phyloP scores from a whole-genome alignment of 495 filamentous ascomycete species.

The Aspergillus sclerotiicarbonarius region DNA sequence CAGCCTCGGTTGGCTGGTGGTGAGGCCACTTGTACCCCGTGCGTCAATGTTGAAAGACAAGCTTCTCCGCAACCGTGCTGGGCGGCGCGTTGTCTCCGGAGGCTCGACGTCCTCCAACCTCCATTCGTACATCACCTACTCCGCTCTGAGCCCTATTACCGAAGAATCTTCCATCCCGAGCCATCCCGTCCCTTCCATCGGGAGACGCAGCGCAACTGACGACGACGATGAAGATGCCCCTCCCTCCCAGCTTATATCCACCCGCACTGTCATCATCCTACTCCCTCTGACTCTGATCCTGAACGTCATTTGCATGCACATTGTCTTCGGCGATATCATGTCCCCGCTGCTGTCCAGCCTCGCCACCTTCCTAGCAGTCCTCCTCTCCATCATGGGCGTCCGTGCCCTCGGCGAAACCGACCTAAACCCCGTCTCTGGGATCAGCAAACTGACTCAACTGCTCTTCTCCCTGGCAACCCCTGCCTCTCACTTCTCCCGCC shows the following conservation, averaged over 20 bases:
- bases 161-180: constrained; percentile 18
- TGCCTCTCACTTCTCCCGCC: constrained; percentile 57
- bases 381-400: constrained; percentile 94
- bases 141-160: constrained; percentile 32
- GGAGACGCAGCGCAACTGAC: constrained; percentile 11
- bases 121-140: constrained; percentile 42
- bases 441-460: constrained; percentile 93
- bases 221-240: constrained; percentile 70
- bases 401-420: constrained; percentile 94
- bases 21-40: constrained; percentile 55
- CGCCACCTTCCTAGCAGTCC: constrained; percentile 81
- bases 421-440: constrained; percentile 93
- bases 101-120: constrained; percentile 5
- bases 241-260: constrained; percentile 75
- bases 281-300: constrained; percentile 73
- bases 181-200: constrained; percentile 9
- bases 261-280: constrained; percentile 65
- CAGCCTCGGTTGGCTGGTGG: constrained; percentile 77
- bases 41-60: constrained; percentile 35
- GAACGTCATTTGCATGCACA: constrained; percentile 76
- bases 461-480: constrained; percentile 90
- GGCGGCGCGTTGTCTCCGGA: constrained; percentile 26
- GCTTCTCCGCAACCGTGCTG: constrained; percentile 25
- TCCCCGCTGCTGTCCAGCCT: constrained; percentile 69
- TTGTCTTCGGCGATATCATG: constrained; percentile 66